Evolutionary conservation across 106 monocot genomes (phyloP).

Genomic region (Gastrodia elata): DNA sequence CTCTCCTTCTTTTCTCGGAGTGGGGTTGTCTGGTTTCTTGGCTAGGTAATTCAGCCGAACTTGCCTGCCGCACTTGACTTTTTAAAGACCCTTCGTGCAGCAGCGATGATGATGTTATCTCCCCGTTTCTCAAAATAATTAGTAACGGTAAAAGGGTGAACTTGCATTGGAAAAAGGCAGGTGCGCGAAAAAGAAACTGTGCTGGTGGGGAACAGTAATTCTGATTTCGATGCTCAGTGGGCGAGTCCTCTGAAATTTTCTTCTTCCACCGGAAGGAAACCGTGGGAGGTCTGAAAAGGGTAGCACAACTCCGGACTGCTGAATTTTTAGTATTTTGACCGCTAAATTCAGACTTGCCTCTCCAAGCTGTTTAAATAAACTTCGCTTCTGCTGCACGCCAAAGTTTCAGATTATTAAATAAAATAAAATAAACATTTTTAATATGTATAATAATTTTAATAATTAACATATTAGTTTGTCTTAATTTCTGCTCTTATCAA

Average conservation of each 20-base stretch:
- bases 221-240: not conserved
- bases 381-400: constrained; percentile 1
- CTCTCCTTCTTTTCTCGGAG: too few species aligned
- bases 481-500: too few species aligned
- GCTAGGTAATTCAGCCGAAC: not conserved
- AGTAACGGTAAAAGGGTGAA: constrained; percentile 2
- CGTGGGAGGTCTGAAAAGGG: not conserved
- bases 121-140: not conserved
- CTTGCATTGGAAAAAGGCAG: not conserved
- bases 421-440: too few species aligned
- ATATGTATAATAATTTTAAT: too few species aligned
- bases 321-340: not conserved
- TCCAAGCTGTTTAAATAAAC: not conserved
- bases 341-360: not conserved
- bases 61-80: not conserved
- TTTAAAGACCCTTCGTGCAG: constrained; percentile 14
- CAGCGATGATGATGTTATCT: too few species aligned
- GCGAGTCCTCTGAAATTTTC: not conserved
- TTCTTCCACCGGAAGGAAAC: not conserved
- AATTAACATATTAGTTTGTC: too few species aligned
- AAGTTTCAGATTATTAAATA: not conserved
- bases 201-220: not conserved
- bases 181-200: not conserved
- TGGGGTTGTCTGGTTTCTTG: not conserved
- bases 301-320: not conserved